A percentile compares a stretch with the other conserved stretches of the same genome.
Evolutionary conservation across 1,139 yeast species (phyloP).

Genomic region (Taphrina wiesneri): DNA sequence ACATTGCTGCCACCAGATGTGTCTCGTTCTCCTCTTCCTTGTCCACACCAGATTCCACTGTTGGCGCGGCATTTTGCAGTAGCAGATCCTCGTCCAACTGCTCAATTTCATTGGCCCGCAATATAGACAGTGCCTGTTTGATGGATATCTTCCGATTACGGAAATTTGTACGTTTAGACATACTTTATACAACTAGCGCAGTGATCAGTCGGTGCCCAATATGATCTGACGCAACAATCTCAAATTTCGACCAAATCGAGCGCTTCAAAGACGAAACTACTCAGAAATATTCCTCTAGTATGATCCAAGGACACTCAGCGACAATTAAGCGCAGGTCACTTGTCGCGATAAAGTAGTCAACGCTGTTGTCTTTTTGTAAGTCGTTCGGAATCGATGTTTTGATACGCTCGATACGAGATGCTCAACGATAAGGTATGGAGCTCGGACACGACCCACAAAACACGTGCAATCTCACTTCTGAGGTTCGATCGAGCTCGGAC

Average conservation of each 20-base stretch:
- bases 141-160: conserved; percentile 90
- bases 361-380: conserved; percentile 8
- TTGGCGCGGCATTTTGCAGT: conserved; percentile 80
- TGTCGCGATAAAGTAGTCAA: conserved; percentile 3
- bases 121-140: conserved; percentile 80
- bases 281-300: neutral
- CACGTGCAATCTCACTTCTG: neutral
- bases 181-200: neutral
- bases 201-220: neutral
- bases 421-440: neutral
- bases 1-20: conserved; percentile 86
- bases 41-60: conserved; percentile 96
- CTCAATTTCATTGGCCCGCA: conserved; percentile 76
- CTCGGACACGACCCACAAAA: neutral
- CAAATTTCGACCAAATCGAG: conserved; percentile 2
- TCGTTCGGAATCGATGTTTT: conserved; percentile 7
- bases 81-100: conserved; percentile 69
- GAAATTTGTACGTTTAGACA: conserved; percentile 48
- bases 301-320: conserved; percentile 27
- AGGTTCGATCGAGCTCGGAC: neutral
- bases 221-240: neutral
- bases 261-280: conserved; percentile 16
- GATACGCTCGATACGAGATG: conserved; percentile 1
- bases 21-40: conserved; percentile 82
- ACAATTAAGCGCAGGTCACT: conserved; percentile 28